Percentiles rank a stretch among this genome's conserved stretches.
phyloP scores from a whole-genome alignment of 768 basidiomycete genomes.

The Suillus luteus region DNA sequence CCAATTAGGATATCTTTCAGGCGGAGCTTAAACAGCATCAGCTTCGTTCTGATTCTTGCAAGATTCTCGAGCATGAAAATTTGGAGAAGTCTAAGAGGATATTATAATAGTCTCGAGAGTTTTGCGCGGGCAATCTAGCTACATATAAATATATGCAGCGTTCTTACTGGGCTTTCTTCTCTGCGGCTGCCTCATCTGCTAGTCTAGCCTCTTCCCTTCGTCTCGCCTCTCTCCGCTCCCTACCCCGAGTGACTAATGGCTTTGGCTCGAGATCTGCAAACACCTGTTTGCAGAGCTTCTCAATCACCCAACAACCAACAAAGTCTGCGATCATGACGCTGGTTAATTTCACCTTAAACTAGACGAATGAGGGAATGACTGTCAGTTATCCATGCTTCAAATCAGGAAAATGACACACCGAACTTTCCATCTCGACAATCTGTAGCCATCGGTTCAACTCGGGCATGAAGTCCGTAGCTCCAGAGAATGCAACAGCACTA shows the following conservation, averaged over 20 bases:
- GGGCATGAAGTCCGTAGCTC: slow-evolving; percentile 92
- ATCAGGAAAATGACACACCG: slow-evolving; percentile 51
- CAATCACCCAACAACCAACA: slow-evolving; percentile 82
- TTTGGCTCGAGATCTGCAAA: slow-evolving; percentile 91
- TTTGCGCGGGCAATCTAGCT: neutral
- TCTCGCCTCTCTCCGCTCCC: slow-evolving; percentile 74
- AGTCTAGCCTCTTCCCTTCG: slow-evolving; percentile 43
- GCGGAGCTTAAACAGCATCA: neutral
- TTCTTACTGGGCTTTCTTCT: slow-evolving; percentile 41
- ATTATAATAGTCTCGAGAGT: neutral
- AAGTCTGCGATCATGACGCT: slow-evolving; percentile 87
- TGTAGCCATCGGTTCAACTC: slow-evolving; percentile 97
- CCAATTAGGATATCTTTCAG: slow-evolving; percentile 6
- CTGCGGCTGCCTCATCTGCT: slow-evolving; percentile 22
- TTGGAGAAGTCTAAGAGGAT: neutral
- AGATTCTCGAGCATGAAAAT: neutral
- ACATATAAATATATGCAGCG: neutral
- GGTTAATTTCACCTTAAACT: slow-evolving; percentile 88
- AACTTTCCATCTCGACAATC: slow-evolving; percentile 83
- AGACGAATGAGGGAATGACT: neutral
- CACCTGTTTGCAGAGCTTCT: slow-evolving; percentile 77
- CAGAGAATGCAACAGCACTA: slow-evolving; percentile 87
- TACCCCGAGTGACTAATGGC: slow-evolving; percentile 78
- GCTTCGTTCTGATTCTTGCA: neutral
- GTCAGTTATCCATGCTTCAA: neutral